A percentile compares a stretch with the other conserved stretches of the same genome.
These are phyloP conservation scores for Fraxinus anomala DNA, from an alignment of 257 asterid genomes.

Conservation along the genomic window DNA sequence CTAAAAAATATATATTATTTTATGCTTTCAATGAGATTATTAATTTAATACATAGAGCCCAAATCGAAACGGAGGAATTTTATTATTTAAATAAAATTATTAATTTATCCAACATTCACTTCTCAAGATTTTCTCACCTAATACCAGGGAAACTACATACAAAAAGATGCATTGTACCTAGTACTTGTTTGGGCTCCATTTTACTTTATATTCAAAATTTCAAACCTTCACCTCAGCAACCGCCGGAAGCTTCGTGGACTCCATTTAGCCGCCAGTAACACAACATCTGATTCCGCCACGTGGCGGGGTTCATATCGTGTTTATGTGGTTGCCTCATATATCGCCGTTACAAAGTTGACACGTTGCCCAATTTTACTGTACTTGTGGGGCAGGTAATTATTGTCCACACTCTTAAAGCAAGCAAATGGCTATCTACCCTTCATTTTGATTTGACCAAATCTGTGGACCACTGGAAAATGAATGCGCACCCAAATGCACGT, in stretches of 20 bases:
- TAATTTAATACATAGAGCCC: no score
- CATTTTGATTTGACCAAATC: conserved; percentile 1
- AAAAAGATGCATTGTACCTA: background rate
- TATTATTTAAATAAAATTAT: no score
- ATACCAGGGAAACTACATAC: no score
- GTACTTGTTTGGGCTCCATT: no score
- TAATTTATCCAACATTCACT: no score
- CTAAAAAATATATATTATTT: no score
- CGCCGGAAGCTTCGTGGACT: background rate
- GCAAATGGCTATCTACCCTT: background rate
- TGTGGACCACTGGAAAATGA: background rate
- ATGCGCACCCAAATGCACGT: no score
- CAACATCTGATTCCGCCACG: background rate
- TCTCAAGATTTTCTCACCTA: no score
- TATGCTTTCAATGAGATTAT: no score
- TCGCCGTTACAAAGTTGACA: background rate
- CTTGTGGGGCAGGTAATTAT: background rate
- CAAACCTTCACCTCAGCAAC: background rate
- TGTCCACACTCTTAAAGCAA: background rate
- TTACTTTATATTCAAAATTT: background rate
- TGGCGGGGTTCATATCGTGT: no score
- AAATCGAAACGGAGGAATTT: no score
- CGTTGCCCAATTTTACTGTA: background rate
- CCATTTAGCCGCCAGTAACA: background rate
- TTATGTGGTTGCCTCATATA: background rate